Base-by-base conservation (phyloP, 2,329 filamentous ascomycete genomes). In the Uncinocarpus reesii region DNA sequence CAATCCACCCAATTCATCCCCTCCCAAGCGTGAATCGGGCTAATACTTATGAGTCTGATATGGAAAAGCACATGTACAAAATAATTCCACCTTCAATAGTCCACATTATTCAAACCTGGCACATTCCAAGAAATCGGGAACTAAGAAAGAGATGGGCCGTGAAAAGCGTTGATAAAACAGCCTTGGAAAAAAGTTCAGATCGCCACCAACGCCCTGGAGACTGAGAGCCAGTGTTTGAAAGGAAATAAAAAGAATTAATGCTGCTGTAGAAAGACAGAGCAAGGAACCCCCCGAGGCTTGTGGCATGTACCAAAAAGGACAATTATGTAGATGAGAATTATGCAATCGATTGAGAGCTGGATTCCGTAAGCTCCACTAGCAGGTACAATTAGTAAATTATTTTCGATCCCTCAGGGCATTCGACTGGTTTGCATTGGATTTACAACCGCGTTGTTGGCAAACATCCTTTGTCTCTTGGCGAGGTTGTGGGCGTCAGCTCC, bases 401-500 rank as follows among this genome's bases (percentile, higher is more conserved):
- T n/a, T n/a, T n/a, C n/a, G n/a, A n/a, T n/a, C n/a, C 23, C 18
- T 47, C 36, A 55, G 16, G 49, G 32, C 43, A 54, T 52, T 32
- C 71, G 65, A 40, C 66, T 68, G 42, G 73, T 66, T 49, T 75
- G 73, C 60, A 76, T 72, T 7, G 71, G 63, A 38, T 70, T 71
- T 58, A 68, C 62, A 57, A 75, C 70, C 40, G 69, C 67, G 18
- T 46, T 49, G 29, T 52, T 36, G 66, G 66, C 52, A 16, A 76
- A 80, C 66, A 80, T 72, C 48, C 77, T 75, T 58, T 77, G 77
- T 54, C 78, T 71, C 59, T 81, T 81, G 4, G 71, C 64, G 53
- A 76, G 71, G 44, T 69, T 71, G 57, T 73, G 65, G 21, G 70
- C 69, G 8, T 75, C 73, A 3, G 72, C 66, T 1, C 72, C 72